Base-by-base conservation (phyloP, 2,329 filamentous ascomycete genomes). In the Colletotrichum cordylinicola region DNA sequence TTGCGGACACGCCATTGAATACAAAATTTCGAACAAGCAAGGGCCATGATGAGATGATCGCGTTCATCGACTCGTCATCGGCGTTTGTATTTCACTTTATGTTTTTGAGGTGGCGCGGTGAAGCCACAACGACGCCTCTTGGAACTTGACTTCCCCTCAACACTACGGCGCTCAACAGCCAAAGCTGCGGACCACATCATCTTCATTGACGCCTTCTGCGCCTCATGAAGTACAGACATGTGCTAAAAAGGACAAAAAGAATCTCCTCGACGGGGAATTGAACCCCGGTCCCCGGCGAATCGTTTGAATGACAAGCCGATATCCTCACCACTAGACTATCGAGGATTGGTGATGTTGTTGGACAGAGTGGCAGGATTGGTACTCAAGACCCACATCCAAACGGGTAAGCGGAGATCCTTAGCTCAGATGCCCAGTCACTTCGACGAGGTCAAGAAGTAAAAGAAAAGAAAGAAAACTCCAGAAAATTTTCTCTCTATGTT, bases 291-390 rank as follows among this genome's bases (percentile, higher is more conserved):
- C 68, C 72, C 68, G 39, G 72, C 72, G 68, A 5, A 27, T 27
- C 24, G 24, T 27, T 27, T 27, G 3, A 5, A 27, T 66, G 72
- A 75, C 72, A 75, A 75, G 72, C 72, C 39, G 68, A 72, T 72
- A 75, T 75, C 72, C 72, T 75, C 61, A 75, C 72, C 72, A 75
- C 72, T 75, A 75, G 72, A 75, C 72, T 75, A 75, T 75, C 72
- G 62, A 18, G 72, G 72, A 75, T 60, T 33, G 62, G 18, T 67
- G 8, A 16, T 33, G 10, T 35, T 24, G 24, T 18, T 66, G 39
- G 3, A 35, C 0, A 1, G 4, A 1, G 0, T 0, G 0, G 29
- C 29, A n/a, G 15, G 0, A 8, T 13, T 18, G 29, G 1, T 18
- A 0, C 18, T 0, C 29, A n/a, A 31, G 58, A 33, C 15, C 29